phyloP scores from a whole-genome alignment of 2,329 filamentous ascomycete genomes.

The Gnomoniopsis sp. region DNA sequence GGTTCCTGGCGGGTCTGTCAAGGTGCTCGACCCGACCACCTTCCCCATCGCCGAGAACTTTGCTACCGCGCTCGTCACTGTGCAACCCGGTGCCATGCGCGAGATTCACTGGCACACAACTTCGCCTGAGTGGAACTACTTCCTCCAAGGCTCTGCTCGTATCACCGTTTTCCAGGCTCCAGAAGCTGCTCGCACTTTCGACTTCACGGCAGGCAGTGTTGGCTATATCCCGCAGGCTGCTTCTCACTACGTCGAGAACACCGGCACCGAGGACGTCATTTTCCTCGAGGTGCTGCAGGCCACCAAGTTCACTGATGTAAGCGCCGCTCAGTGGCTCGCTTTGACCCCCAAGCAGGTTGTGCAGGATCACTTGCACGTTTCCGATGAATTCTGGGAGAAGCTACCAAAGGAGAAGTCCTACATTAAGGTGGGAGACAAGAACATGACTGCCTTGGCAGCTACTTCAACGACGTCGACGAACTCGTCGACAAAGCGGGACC shows the following conservation, averaged over 20 bases:
- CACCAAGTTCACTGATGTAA: conserved; percentile 48
- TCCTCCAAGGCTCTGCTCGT: conserved; percentile 52
- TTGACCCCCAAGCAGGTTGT: conserved; percentile 56
- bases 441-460: conserved; percentile 16
- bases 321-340: conserved; percentile 56
- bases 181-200: conserved; percentile 48
- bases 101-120: conserved; percentile 63
- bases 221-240: conserved; percentile 54
- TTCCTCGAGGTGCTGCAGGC: conserved; percentile 60
- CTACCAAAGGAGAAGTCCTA: conserved; percentile 41
- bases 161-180: conserved; percentile 55
- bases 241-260: conserved; percentile 61
- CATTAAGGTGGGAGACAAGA: conserved; percentile 33
- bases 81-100: conserved; percentile 61
- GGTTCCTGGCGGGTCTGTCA: conserved; percentile 55
- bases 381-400: conserved; percentile 32
- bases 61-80: conserved; percentile 53
- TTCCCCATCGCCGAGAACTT: conserved; percentile 56
- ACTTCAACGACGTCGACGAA: neutral
- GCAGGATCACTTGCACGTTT: conserved; percentile 49
- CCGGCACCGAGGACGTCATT: conserved; percentile 52
- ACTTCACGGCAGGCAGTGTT: conserved; percentile 57
- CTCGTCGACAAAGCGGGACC: neutral
- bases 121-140: conserved; percentile 60
- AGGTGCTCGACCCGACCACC: conserved; percentile 54